phyloP scores from a whole-genome alignment of 306 rosid species.

The Cyamopsis tetragonoloba region DNA sequence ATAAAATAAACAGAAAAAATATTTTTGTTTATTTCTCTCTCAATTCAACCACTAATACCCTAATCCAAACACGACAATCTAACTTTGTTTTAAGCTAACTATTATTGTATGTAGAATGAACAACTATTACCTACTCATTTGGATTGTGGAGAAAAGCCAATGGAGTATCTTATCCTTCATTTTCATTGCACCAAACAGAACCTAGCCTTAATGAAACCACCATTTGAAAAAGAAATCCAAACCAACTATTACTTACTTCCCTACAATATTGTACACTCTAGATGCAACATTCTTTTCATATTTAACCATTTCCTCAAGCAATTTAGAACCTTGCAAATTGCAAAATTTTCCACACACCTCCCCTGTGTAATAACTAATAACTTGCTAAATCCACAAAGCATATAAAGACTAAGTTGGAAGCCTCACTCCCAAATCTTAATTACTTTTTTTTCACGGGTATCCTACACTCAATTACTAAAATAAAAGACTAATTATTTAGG shows the following conservation, averaged over 20 bases:
- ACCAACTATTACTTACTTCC: not conserved
- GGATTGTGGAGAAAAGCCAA: not conserved
- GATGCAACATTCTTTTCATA: slow-evolving; percentile 2
- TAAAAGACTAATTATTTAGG: too few species aligned
- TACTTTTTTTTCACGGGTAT: too few species aligned
- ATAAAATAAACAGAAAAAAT: too few species aligned
- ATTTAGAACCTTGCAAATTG: not conserved
- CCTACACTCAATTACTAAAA: too few species aligned
- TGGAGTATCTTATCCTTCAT: not conserved
- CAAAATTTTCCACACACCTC: not conserved
- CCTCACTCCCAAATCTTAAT: too few species aligned
- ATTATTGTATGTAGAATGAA: not conserved
- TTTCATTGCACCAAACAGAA: slow-evolving; percentile 21
- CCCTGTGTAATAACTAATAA: not conserved
- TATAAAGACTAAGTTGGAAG: too few species aligned
- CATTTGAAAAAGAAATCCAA: not conserved
- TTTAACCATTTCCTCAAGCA: slow-evolving; percentile 23
- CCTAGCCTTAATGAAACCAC: slow-evolving; percentile 17
- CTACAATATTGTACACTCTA: not conserved
- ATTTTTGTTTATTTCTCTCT: too few species aligned
- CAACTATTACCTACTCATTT: not conserved
- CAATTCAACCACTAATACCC: too few species aligned
- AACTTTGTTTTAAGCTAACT: too few species aligned
- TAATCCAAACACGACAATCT: too few species aligned
- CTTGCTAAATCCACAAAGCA: not conserved